Evolutionary conservation across 2,329 filamentous ascomycete species (phyloP).

Genomic region (Fusarium sp.): DNA sequence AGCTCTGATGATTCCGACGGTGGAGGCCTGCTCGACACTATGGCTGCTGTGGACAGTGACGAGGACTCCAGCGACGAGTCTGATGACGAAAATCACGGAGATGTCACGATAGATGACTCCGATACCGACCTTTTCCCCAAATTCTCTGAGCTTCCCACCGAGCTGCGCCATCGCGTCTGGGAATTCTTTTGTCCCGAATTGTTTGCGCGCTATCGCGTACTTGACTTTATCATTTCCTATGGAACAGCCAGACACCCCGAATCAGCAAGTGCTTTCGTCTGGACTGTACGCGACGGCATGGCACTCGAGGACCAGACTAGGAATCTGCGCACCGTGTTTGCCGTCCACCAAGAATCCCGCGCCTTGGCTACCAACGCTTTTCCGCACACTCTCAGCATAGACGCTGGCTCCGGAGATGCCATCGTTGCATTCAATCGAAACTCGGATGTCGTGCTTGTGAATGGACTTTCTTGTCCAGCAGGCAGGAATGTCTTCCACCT

Average conservation of each 20-base stretch:
- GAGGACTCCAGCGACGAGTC: slow-evolving; percentile 39
- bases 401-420: slow-evolving; percentile 43
- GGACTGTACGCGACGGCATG: slow-evolving; percentile 43
- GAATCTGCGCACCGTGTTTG: slow-evolving; percentile 51
- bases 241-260: slow-evolving; percentile 28
- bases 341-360: slow-evolving; percentile 57
- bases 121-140: slow-evolving; percentile 41
- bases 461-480: slow-evolving; percentile 10
- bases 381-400: slow-evolving; percentile 54
- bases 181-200: slow-evolving; percentile 54
- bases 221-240: slow-evolving; percentile 47
- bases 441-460: slow-evolving; percentile 52
- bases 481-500: slow-evolving; percentile 42
- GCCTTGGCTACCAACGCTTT: slow-evolving; percentile 50
- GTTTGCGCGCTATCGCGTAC: slow-evolving; percentile 46
- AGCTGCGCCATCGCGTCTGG: slow-evolving; percentile 54
- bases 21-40: slow-evolving; percentile 45
- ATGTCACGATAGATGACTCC: not conserved
- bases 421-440: slow-evolving; percentile 52
- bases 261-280: slow-evolving; percentile 11
- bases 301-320: slow-evolving; percentile 51
- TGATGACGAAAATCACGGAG: slow-evolving; percentile 1
- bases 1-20: slow-evolving; percentile 43
- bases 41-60: slow-evolving; percentile 46
- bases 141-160: slow-evolving; percentile 51